Base-by-base conservation (phyloP, 805 yeast genomes). In the Monosporozyma aquatica region DNA sequence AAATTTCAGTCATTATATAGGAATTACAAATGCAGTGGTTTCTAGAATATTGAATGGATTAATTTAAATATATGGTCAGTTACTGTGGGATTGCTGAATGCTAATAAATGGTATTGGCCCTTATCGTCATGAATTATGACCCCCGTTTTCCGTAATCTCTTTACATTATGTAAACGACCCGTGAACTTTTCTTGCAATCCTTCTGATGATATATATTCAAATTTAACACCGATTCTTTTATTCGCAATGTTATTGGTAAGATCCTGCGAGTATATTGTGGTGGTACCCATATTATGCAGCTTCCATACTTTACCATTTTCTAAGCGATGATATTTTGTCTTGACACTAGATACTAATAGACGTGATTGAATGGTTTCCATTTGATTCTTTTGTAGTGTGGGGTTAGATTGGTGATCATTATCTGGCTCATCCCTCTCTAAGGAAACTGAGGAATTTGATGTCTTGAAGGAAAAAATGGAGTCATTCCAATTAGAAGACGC, bases 61-160 rank as follows among this genome's bases (percentile, higher is more conserved):
- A 54, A 25, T 14, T 48, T 51, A 33, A 42, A 52, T 6, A 58
- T 52, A 34, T 57, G 50, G 13, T 58, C 57, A 2, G 62, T 54
- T 1, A 55, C 42, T 10, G 40, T 17, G 36, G 47, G 51, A 34
- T 50, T 55, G 29, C 52, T 51, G 27, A 58, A 59, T 40, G 58
- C 64, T 9, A 61, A 43, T 22, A 58, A 41, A 30, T 52, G 50
- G 21, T 42, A 42, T 0, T 45, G 45, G 6, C 44, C 45, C 2
- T 43, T 39, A 2, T 46, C 42, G 17, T 52, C 49, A 14, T 43
- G 23, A 8, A 58, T 22, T 3, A 47, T 37, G 8, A 57, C 42
- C 14, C 64, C 64, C 8, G 62, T 58, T 34, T 56, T 51, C 6
- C 61, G 62, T 24, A 59, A 43, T 34, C 61, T 48, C 37, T 44